Conservation (phyloP, 2,329 filamentous ascomycete genomes). For the Venturia oleaginea region DNA sequence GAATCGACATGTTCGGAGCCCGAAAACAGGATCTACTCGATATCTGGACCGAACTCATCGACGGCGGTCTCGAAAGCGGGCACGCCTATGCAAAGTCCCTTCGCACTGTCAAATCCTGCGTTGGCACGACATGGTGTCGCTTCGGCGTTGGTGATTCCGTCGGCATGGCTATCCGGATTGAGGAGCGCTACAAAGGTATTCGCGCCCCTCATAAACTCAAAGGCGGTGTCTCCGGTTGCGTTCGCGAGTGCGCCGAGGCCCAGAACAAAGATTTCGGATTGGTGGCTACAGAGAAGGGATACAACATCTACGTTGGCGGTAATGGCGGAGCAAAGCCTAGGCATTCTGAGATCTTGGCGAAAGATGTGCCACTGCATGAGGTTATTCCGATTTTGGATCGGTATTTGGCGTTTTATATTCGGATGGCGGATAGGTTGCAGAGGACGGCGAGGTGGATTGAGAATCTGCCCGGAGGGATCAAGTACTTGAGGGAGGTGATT, state of each 20-base stretch:
- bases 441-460: constrained; percentile 85
- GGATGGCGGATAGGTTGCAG: constrained; percentile 82
- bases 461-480: constrained; percentile 70
- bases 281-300: constrained; percentile 85
- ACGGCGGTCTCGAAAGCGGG: constrained; percentile 80
- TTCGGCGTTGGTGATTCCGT: constrained; percentile 85
- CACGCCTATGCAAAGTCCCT: constrained; percentile 87
- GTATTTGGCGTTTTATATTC: constrained; percentile 89
- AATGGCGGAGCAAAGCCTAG: constrained; percentile 81
- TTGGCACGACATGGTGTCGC: constrained; percentile 84
- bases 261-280: constrained; percentile 90
- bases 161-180: constrained; percentile 76
- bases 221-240: constrained; percentile 79
- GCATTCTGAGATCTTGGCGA: constrained; percentile 74
- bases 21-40: constrained; percentile 73
- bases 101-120: constrained; percentile 83
- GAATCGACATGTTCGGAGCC: constrained; percentile 88
- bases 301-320: constrained; percentile 83
- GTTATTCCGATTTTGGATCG: constrained; percentile 77
- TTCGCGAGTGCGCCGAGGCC: constrained; percentile 83
- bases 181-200: constrained; percentile 87
- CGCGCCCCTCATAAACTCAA: constrained; percentile 90
- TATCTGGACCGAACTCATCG: constrained; percentile 73
- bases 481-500: constrained; percentile 72
- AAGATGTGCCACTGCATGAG: constrained; percentile 74